Base-by-base conservation (phyloP, 768 basidiomycete species). In the Infundibulicybe gibba region DNA sequence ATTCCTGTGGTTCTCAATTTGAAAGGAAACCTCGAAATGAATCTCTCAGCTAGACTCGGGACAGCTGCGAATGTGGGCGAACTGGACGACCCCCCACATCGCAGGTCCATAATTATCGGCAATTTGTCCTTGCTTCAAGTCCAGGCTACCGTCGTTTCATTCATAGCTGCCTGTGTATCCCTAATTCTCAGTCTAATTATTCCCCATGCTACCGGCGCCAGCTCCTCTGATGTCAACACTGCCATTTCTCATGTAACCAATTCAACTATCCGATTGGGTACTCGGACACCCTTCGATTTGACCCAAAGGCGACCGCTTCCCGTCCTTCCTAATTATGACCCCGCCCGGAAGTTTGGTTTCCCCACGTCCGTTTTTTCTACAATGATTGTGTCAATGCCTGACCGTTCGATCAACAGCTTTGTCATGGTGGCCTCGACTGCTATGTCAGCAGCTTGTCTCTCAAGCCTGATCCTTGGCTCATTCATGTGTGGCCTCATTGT, bases 11-110 rank as follows among this genome's bases (percentile, higher is more conserved):
- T 98, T 15, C 78, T 92, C 53, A 98, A 98, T 56, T 80, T 99
- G 47, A 97, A 97, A 58, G 97, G 95, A n/a, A 92, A 99, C 59
- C 79, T 98, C 32, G 97, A 98, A 66, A 98, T 98, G 95, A 97
- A 97, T 54, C 83, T 99, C 6, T 94, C 94, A 3, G 93, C 97
- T 1, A 80, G 95, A 12, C 76, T 99, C n/a, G 87, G 90, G 1
- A 99, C 97, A 0, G 87, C 94, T 1, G 89, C 94, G 5, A 97
- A 97, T 55, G 85, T 94, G 43, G 95, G 95, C 38, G 83, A 93
- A 50, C 81, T 99, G 4, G 93, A 98, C 61, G 77, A 83, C 31
- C 80, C 82, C 0, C 54, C 62, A 2, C 72, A 70, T 6, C 80
- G 90, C 3, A 76, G 79, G 4, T 61, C 70, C 2, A 80, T 95